These are phyloP conservation scores for Scedosporium boydii DNA, from an alignment of 2,329 filamentous ascomycete genomes.

Conservation along the genomic window DNA sequence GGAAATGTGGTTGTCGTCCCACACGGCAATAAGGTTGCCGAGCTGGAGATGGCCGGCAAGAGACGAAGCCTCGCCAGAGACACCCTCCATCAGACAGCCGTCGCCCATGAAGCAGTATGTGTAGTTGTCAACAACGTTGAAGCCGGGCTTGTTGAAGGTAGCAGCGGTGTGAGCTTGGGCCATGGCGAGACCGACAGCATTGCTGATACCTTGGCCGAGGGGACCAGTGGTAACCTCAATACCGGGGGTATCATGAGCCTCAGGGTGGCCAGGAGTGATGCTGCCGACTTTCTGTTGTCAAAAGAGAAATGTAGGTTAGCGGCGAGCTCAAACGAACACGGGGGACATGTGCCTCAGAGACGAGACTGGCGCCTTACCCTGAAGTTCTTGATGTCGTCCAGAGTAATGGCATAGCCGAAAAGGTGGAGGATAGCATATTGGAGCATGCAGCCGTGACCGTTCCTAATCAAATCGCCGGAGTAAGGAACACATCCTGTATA, in stretches of 20 bases:
- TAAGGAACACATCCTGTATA: not conserved
- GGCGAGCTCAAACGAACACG: not conserved
- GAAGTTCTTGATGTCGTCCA: constrained; percentile 95
- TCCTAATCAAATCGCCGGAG: constrained; percentile 41
- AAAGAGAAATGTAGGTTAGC: not conserved
- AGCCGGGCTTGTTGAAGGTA: constrained; percentile 94
- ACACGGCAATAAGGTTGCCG: constrained; percentile 93
- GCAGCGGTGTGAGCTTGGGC: constrained; percentile 87
- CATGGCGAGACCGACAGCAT: constrained; percentile 95
- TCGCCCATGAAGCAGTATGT: constrained; percentile 96
- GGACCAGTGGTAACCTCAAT: constrained; percentile 97
- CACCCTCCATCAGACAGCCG: constrained; percentile 97
- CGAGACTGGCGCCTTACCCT: constrained; percentile 54
- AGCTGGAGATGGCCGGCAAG: constrained; percentile 94
- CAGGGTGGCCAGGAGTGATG: constrained; percentile 93
- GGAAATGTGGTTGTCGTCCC: constrained; percentile 98
- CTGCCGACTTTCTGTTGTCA: constrained; percentile 39
- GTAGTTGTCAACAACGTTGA: constrained; percentile 88
- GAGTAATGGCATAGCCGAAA: constrained; percentile 76
- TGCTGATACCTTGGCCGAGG: constrained; percentile 93
- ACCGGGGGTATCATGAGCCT: constrained; percentile 92
- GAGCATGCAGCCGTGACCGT: constrained; percentile 98
- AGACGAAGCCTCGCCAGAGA: constrained; percentile 86
- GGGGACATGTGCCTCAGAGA: not conserved
- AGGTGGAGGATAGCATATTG: constrained; percentile 97